Conservation (phyloP, 257 asterid genomes). For the Solanum corneliomulleri region DNA sequence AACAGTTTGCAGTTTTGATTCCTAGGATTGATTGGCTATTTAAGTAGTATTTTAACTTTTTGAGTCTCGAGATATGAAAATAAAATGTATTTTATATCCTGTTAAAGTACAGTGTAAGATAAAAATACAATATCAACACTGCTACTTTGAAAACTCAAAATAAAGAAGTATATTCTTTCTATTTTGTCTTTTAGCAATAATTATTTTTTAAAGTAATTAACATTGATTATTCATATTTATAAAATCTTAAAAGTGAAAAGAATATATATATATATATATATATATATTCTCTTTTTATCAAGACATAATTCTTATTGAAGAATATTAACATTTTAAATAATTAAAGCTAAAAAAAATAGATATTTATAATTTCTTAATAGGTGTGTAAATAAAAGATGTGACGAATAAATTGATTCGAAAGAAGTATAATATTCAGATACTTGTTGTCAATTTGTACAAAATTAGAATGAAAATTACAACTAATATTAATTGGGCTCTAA, state of each 20-base stretch:
- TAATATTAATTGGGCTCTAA: too few relatives aligned
- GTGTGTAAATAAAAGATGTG: too few relatives aligned
- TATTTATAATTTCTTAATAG: too few relatives aligned
- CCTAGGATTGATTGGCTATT: not conserved
- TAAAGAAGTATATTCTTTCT: not conserved
- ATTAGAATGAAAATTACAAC: too few relatives aligned
- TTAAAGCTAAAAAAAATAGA: too few relatives aligned
- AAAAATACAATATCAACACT: not conserved
- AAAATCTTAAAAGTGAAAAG: too few relatives aligned
- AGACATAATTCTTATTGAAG: too few relatives aligned
- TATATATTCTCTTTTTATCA: not conserved
- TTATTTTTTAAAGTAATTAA: not conserved
- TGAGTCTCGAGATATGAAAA: not conserved
- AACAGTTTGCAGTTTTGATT: not conserved
- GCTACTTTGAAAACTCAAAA: too few relatives aligned
- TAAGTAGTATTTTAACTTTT: not conserved
- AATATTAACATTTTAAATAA: too few relatives aligned
- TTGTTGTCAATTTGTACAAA: too few relatives aligned
- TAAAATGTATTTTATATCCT: not conserved
- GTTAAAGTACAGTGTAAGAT: not conserved
- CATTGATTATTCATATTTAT: not conserved
- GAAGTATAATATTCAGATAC: not conserved
- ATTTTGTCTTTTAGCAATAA: not conserved
- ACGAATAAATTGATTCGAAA: not conserved
- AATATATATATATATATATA: too few relatives aligned